Evolutionary conservation across 2,329 filamentous ascomycete species (phyloP).

Genomic region (Chlorencoelia australis): DNA sequence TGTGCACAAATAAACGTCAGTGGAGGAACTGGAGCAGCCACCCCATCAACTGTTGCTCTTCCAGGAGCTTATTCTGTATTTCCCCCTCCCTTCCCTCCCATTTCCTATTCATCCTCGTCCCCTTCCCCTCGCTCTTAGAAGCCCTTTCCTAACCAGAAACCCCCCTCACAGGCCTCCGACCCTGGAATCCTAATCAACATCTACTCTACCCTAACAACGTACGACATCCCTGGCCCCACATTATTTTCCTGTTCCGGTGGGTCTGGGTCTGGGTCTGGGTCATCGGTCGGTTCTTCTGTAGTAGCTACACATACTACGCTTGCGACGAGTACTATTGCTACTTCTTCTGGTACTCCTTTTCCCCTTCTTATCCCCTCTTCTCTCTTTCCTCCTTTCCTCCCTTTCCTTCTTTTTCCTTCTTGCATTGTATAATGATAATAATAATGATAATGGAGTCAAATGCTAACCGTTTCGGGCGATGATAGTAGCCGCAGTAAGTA

Average conservation of each 20-base stretch:
- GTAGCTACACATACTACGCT: too few relatives aligned
- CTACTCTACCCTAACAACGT: constrained; percentile 28
- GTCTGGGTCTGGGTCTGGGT: too few relatives aligned
- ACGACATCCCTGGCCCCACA: constrained; percentile 32
- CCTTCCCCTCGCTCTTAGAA: background rate
- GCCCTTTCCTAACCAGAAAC: background rate
- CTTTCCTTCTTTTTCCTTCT: too few relatives aligned
- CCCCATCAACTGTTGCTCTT: constrained; percentile 17
- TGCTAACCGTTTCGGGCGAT: too few relatives aligned
- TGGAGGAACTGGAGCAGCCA: constrained; percentile 26
- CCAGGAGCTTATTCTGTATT: constrained; percentile 20
- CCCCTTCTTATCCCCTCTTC: too few relatives aligned
- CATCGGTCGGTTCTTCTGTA: too few relatives aligned
- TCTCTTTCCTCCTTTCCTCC: too few relatives aligned
- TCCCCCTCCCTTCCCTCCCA: background rate
- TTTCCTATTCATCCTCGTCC: constrained; percentile 31
- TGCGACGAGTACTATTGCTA: too few relatives aligned
- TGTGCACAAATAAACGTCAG: constrained; percentile 39
- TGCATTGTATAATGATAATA: too few relatives aligned
- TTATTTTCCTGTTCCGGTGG: constrained; percentile 23
- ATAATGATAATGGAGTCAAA: too few relatives aligned
- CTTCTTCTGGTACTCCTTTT: too few relatives aligned
- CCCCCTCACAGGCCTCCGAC: constrained; percentile 27
- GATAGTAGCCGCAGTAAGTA: background rate
- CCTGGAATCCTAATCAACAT: constrained; percentile 40